A percentile compares a stretch with the other conserved stretches of the same genome.
phyloP scores from a whole-genome alignment of 768 basidiomycete species.

The Tulasnella sp. region DNA sequence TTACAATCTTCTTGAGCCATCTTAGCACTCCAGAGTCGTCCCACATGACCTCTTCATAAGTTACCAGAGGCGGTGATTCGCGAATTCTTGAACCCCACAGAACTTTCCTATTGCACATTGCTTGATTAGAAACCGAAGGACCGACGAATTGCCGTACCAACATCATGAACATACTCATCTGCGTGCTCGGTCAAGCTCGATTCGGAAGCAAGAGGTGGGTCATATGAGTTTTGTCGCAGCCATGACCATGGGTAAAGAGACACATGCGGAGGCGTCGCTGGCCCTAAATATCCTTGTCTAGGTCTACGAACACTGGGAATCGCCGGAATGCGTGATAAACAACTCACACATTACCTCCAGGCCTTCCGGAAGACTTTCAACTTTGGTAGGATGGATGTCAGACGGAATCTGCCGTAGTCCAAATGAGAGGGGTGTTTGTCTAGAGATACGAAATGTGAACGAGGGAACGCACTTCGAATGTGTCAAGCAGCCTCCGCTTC shows the following conservation, averaged over 20 bases:
- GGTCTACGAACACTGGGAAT: background rate
- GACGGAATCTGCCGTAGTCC: slow-evolving; percentile 58
- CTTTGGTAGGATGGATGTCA: slow-evolving; percentile 61
- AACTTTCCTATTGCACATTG: slow-evolving; percentile 50
- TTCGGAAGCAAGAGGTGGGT: slow-evolving; percentile 49
- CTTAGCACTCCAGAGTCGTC: slow-evolving; percentile 66
- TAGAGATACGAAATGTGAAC: background rate
- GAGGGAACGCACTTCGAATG: slow-evolving; percentile 60
- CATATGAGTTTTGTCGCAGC: slow-evolving; percentile 74
- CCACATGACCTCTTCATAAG: slow-evolving; percentile 70
- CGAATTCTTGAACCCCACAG: slow-evolving; percentile 79
- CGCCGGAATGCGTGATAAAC: background rate
- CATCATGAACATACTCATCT: background rate
- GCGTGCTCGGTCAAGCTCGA: background rate
- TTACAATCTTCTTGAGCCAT: slow-evolving; percentile 76
- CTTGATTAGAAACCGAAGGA: background rate
- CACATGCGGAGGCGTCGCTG: slow-evolving; percentile 58
- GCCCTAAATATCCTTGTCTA: slow-evolving; percentile 44
- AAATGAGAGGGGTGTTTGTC: background rate
- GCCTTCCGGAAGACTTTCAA: slow-evolving; percentile 57
- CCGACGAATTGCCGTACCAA: background rate
- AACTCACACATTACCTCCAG: slow-evolving; percentile 70
- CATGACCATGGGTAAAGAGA: slow-evolving; percentile 87
- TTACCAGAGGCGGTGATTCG: slow-evolving; percentile 67
- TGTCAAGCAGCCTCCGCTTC: slow-evolving; percentile 84